Percentiles rank a stretch among this genome's conserved stretches.
phyloP scores from a whole-genome alignment of 331 rosid species.

The Phaseolus coccineus region DNA sequence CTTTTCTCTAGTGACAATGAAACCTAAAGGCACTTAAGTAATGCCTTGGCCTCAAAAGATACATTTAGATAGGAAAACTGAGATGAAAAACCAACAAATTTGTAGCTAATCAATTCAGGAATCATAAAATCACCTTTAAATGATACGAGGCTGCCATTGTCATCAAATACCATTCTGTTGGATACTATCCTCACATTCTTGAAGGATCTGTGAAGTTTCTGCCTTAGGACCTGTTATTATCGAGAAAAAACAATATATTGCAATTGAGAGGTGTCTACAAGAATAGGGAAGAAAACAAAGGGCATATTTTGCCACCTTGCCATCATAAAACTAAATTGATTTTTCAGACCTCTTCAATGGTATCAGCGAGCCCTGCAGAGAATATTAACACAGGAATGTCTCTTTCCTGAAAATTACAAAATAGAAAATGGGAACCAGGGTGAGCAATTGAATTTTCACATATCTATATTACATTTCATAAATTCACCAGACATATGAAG shows the following conservation, averaged over 20 bases:
- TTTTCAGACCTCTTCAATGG: conserved; percentile 86
- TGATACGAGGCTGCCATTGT: conserved; percentile 65
- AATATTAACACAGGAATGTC: conserved; percentile 87
- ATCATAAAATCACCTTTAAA: conserved; percentile 71
- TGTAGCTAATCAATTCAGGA: background rate
- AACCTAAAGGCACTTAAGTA: conserved; percentile 6
- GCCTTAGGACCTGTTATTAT: conserved; percentile 74
- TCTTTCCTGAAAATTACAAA: conserved; percentile 66
- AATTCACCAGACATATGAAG: conserved; percentile 4
- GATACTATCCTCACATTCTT: conserved; percentile 85
- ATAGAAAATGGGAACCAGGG: conserved; percentile 25
- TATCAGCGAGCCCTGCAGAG: conserved; percentile 97
- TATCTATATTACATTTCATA: background rate
- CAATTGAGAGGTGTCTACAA: conserved; percentile 31
- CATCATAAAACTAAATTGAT: conserved; percentile 28
- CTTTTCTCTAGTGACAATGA: conserved; percentile 13
- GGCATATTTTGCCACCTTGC: conserved; percentile 23
- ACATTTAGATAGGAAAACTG: conserved; percentile 12
- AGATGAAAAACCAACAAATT: conserved; percentile 19
- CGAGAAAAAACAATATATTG: conserved; percentile 24
- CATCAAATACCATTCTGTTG: conserved; percentile 83
- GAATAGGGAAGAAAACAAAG: conserved; percentile 9
- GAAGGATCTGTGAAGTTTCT: conserved; percentile 79
- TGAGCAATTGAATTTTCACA: conserved; percentile 26
- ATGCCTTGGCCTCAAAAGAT: conserved; percentile 27